Percentiles rank a stretch among this genome's conserved stretches.
Conservation (phyloP, 1,284 basidiomycete species). For the Ceratorhiza oryzae-sativae region DNA sequence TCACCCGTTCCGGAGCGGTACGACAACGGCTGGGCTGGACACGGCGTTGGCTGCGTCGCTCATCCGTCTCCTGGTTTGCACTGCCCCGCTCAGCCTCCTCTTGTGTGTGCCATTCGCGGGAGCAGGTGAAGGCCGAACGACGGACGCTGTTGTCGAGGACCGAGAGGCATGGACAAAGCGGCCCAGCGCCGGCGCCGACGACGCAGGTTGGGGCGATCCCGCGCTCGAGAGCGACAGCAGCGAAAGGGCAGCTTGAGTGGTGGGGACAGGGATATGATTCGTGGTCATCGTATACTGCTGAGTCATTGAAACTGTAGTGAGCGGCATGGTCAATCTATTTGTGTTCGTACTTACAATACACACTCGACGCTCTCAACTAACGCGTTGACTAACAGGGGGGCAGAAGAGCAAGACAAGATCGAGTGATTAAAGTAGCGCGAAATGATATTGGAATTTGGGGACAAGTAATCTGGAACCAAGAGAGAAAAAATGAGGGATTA, state of each 20-base stretch:
- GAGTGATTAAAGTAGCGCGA: background rate
- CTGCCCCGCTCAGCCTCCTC: slow-evolving; percentile 70
- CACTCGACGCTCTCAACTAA: background rate
- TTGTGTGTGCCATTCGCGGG: slow-evolving; percentile 47
- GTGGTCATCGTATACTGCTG: background rate
- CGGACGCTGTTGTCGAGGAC: slow-evolving; percentile 10
- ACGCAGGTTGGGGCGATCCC: background rate
- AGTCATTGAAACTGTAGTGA: background rate
- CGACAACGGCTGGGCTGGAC: slow-evolving; percentile 69
- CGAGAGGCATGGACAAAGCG: slow-evolving; percentile 18
- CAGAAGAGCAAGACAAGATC: background rate
- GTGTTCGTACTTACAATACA: background rate
- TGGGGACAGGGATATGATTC: slow-evolving; percentile 22
- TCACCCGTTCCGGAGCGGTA: background rate
- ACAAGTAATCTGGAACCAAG: background rate
- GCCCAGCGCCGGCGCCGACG: slow-evolving; percentile 13
- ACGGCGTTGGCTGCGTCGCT: slow-evolving; percentile 80
- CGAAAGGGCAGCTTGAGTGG: slow-evolving; percentile 27
- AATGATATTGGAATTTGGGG: slow-evolving; percentile 16
- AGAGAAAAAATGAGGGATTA: background rate
- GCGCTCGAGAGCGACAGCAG: slow-evolving; percentile 18
- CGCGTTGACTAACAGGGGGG: background rate
- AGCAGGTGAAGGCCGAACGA: background rate
- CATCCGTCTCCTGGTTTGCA: slow-evolving; percentile 68
- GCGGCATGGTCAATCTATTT: background rate